Percentiles rank a stretch among this genome's conserved stretches.
Evolutionary conservation across 331 rosid species (phyloP).

Genomic region (Pyrus hybrid): DNA sequence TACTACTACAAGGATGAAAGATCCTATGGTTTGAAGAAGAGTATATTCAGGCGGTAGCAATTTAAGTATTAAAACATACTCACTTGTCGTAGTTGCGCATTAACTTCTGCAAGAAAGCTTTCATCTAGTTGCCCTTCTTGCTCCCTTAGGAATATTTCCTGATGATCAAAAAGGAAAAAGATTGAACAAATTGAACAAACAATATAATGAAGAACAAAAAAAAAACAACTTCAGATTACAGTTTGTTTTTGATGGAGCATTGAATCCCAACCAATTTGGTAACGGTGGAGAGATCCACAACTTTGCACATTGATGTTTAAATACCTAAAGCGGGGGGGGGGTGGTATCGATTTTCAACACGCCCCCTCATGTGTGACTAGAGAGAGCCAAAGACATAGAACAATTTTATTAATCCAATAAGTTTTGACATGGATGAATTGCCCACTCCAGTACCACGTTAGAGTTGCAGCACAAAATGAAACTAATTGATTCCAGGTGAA

Average conservation of each 20-base stretch:
- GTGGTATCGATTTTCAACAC: neutral
- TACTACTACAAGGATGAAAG: neutral
- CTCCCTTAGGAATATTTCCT: constrained; percentile 74
- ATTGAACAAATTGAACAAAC: constrained; percentile 10
- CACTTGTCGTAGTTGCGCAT: constrained; percentile 86
- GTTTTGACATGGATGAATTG: neutral
- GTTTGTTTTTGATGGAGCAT: neutral
- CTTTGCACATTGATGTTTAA: neutral
- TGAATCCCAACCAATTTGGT: neutral
- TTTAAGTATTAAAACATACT: constrained; percentile 20
- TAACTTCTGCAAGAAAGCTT: constrained; percentile 94
- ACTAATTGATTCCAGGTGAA: neutral
- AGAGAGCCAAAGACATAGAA: neutral
- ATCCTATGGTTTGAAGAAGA: neutral
- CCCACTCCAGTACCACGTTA: neutral
- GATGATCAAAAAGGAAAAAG: constrained; percentile 20
- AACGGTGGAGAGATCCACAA: neutral
- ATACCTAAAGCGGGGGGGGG: neutral
- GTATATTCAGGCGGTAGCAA: constrained; percentile 1
- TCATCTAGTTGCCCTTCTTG: constrained; percentile 84
- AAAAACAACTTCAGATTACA: neutral
- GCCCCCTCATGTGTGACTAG: neutral
- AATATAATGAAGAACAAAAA: neutral
- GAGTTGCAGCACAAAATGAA: neutral
- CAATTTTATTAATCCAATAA: neutral